Evolutionary conservation across 306 rosid genomes (phyloP).

Genomic region (Prunus armeniaca): DNA sequence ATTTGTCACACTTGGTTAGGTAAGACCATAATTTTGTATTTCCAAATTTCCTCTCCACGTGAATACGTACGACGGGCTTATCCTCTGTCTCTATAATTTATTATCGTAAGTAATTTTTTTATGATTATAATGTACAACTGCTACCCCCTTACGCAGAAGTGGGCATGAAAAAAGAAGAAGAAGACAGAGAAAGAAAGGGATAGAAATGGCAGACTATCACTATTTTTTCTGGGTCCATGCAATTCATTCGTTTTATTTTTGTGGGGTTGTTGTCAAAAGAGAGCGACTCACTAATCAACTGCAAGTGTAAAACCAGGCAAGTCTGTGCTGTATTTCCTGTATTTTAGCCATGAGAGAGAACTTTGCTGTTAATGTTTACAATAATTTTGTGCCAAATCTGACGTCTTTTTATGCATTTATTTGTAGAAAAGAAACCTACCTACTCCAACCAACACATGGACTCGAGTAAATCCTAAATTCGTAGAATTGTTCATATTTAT

Average conservation of each 20-base stretch:
- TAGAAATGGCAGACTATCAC: too few species aligned
- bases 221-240: not conserved
- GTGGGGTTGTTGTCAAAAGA: not conserved
- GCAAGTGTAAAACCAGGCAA: not conserved
- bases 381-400: not conserved
- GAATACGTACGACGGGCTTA: not conserved
- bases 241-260: not conserved
- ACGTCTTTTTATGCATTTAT: not conserved
- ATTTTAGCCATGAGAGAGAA: not conserved
- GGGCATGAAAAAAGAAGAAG: not conserved
- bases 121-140: not conserved
- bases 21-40: too few species aligned
- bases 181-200: not conserved
- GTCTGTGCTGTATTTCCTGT: not conserved
- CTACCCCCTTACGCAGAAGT: not conserved
- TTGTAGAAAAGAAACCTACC: not conserved
- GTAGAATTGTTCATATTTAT: too few species aligned
- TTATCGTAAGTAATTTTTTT: not conserved
- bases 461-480: too few species aligned
- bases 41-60: too few species aligned
- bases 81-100: not conserved
- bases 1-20: too few species aligned
- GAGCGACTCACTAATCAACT: not conserved
- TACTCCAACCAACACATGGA: not conserved
- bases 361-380: not conserved